phyloP scores from a whole-genome alignment of 2,329 filamentous ascomycete species.

The Fusarium sp. region DNA sequence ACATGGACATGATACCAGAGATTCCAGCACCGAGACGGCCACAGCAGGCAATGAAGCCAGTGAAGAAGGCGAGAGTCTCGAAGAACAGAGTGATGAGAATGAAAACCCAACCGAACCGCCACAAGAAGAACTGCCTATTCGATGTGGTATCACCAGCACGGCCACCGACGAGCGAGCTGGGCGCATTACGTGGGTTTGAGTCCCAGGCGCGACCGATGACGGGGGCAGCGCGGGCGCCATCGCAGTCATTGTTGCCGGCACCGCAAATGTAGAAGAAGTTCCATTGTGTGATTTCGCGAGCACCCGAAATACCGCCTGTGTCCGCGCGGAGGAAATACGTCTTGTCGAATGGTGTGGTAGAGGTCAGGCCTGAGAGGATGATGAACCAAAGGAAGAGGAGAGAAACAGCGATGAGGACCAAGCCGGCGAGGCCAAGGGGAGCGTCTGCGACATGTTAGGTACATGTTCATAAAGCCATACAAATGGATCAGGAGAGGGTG shows the following conservation, averaged over 20 bases:
- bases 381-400: slow-evolving; percentile 69
- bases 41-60: slow-evolving; percentile 75
- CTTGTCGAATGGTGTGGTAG: slow-evolving; percentile 69
- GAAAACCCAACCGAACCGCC: slow-evolving; percentile 93
- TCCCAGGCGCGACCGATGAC: slow-evolving; percentile 79
- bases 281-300: slow-evolving; percentile 80
- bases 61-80: slow-evolving; percentile 73
- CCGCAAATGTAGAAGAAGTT: slow-evolving; percentile 90
- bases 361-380: slow-evolving; percentile 66
- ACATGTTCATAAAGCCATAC: neutral
- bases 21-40: slow-evolving; percentile 77
- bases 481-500: neutral
- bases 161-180: slow-evolving; percentile 59
- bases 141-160: slow-evolving; percentile 68
- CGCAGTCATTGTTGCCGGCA: slow-evolving; percentile 72
- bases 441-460: slow-evolving; percentile 50
- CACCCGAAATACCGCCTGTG: slow-evolving; percentile 77
- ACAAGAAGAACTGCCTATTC: slow-evolving; percentile 80
- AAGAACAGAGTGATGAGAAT: slow-evolving; percentile 89
- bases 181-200: slow-evolving; percentile 57
- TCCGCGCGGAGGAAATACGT: slow-evolving; percentile 89
- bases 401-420: slow-evolving; percentile 63
- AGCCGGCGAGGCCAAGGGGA: slow-evolving; percentile 56
- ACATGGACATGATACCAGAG: slow-evolving; percentile 66
- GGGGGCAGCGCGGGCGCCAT: slow-evolving; percentile 69